Evolutionary conservation across 495 filamentous ascomycete species (phyloP).

Genomic region (Xylaria curta): DNA sequence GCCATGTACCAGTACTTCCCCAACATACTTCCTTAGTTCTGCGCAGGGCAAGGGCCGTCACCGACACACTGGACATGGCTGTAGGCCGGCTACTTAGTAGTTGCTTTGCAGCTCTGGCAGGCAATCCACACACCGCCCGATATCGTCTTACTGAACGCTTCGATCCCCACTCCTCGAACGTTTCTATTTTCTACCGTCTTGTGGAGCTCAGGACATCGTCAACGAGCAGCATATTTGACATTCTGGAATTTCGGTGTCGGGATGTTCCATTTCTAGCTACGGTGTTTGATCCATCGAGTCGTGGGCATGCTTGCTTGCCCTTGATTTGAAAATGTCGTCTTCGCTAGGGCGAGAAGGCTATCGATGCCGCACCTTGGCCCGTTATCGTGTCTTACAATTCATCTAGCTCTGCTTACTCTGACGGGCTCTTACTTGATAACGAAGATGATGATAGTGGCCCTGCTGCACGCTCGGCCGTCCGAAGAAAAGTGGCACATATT

Average conservation of each 20-base stretch:
- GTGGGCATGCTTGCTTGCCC: neutral
- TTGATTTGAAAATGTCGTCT: constrained; percentile 1
- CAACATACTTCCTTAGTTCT: constrained; percentile 13
- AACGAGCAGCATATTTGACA: constrained; percentile 5
- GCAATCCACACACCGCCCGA: constrained; percentile 20
- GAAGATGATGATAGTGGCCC: neutral
- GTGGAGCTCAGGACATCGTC: constrained; percentile 13
- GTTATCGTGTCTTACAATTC: constrained; percentile 23
- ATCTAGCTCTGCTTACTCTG: constrained; percentile 22
- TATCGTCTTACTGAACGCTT: constrained; percentile 14
- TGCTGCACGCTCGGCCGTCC: neutral
- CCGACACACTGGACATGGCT: constrained; percentile 18
- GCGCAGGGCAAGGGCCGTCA: constrained; percentile 8
- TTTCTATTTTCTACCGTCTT: constrained; percentile 21
- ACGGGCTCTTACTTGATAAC: neutral
- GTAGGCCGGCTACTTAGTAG: neutral
- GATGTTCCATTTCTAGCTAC: constrained; percentile 10
- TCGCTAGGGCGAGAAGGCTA: neutral
- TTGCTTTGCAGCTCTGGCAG: constrained; percentile 7
- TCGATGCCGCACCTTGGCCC: neutral
- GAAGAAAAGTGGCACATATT: neutral
- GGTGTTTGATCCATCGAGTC: constrained; percentile 8
- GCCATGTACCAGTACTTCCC: constrained; percentile 26
- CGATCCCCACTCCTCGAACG: constrained; percentile 11
- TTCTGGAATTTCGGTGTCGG: constrained; percentile 1